These are phyloP conservation scores for Papiliotrema nemorosa DNA, from an alignment of 1,284 basidiomycete species.

Conservation along the genomic window DNA sequence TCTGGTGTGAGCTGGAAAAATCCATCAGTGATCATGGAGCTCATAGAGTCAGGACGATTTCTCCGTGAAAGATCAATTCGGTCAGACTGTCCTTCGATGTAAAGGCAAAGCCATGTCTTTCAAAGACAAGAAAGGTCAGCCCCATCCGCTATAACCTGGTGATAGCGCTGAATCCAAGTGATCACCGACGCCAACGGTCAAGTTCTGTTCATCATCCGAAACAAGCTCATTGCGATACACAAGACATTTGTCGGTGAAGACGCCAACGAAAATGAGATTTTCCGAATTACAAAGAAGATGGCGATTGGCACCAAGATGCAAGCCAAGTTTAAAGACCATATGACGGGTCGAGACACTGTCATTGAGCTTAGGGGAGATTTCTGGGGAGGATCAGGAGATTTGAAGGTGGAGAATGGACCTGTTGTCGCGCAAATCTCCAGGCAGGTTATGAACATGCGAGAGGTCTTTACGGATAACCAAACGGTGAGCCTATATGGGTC, in stretches of 20 bases:
- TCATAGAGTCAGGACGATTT: conserved; percentile 41
- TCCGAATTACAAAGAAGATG: conserved; percentile 34
- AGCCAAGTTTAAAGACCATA: conserved; percentile 34
- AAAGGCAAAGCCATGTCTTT: conserved; percentile 35
- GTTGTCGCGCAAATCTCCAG: conserved; percentile 42
- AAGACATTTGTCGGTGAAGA: conserved; percentile 36
- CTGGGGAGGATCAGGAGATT: conserved; percentile 38
- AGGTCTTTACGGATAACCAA: conserved; percentile 39
- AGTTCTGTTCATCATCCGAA: conserved; percentile 35
- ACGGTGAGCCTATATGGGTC: conserved; percentile 27
- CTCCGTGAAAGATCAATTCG: conserved; percentile 38
- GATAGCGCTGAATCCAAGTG: conserved; percentile 16
- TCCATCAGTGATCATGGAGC: conserved; percentile 6
- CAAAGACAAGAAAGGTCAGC: conserved; percentile 42
- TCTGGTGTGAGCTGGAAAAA: conserved; percentile 27
- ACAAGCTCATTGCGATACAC: conserved; percentile 35
- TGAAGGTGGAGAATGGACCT: conserved; percentile 29
- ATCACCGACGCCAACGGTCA: conserved; percentile 39
- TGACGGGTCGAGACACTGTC: conserved; percentile 20
- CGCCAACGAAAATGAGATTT: conserved; percentile 29
- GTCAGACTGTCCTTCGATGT: conserved; percentile 32
- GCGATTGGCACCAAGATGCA: conserved; percentile 38
- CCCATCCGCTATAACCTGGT: no score
- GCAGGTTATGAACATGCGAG: conserved; percentile 29
- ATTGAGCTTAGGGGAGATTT: conserved; percentile 40